Evolutionary conservation across 768 basidiomycete genomes (phyloP).

Genomic region (Pholiota molesta): DNA sequence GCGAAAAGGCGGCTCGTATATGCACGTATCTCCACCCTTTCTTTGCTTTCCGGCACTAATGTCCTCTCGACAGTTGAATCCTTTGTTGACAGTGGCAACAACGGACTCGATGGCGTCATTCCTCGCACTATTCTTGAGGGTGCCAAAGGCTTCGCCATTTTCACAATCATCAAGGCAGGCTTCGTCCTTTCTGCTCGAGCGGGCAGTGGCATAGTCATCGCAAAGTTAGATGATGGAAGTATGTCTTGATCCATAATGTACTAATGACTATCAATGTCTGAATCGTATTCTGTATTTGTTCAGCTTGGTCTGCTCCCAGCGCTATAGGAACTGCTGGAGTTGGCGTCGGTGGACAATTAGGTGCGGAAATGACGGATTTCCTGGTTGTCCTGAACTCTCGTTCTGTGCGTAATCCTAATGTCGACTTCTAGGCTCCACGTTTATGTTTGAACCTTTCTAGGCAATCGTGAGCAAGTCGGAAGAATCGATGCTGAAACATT

Average conservation of each 20-base stretch:
- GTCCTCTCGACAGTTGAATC: conserved; percentile 62
- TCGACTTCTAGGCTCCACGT: not conserved
- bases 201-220: conserved; percentile 89
- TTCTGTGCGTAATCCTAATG: conserved; percentile 48
- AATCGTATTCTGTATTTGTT: conserved; percentile 5
- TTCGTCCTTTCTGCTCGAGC: conserved; percentile 77
- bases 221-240: conserved; percentile 81
- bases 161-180: conserved; percentile 83
- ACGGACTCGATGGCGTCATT: conserved; percentile 79
- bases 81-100: conserved; percentile 80
- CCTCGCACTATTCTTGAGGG: conserved; percentile 52
- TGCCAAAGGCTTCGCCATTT: conserved; percentile 83
- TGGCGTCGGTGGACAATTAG: conserved; percentile 83
- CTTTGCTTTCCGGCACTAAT: conserved; percentile 8
- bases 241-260: conserved; percentile 33
- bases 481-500: not conserved
- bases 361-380: conserved; percentile 91
- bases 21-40: conserved; percentile 45
- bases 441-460: conserved; percentile 33
- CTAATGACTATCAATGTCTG: conserved; percentile 2
- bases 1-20: conserved; percentile 85
- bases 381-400: conserved; percentile 85
- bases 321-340: conserved; percentile 94
- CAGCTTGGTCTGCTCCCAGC: conserved; percentile 92
- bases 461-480: conserved; percentile 57